Evolutionary conservation across 2,329 filamentous ascomycete species (phyloP), one percentile per base, ranked within the genome.

Genomic region (Xylariaceae sp.): DNA sequence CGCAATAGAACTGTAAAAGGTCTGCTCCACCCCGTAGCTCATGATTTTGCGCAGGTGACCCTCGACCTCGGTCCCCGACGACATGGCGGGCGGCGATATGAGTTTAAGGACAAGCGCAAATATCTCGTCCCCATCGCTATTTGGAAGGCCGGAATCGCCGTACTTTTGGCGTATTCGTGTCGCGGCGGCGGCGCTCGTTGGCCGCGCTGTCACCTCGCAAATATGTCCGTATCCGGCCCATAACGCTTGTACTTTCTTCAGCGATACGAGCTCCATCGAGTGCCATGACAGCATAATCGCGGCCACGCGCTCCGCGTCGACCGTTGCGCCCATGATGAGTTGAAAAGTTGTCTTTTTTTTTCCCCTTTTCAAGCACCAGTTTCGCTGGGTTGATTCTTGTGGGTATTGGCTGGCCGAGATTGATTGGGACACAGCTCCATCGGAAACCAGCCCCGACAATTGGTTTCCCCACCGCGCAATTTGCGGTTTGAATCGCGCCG

Each of bases 21-120:
- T 78, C 62, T 85, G 83, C 67, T 88, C 85, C 3, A 86, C 81
- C 45, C 83, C 75, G 60, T 88, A 88, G 64, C 82, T 86, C 31
- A 87, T 67, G 55, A 87, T 77, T 64, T 88, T 88, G 5, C 85
- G 77, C 0, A 81, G 62, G 59, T 87, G 84, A 0, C 84, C 82
- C 62, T 87, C 84, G 39, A 84, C 78, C 2, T 70, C 61, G n/a
- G 61, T 61, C 30, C 57, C 54, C 2, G 49, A 26, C 11, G 40
- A 46, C 9, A 47, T 53, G 3, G 48, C 56, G 0, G 81, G 80
- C 5, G 81, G 81, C 0, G 76, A 76, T 40, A 86, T 81, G 51
- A 83, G 73, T 63, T 87, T 87, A 5, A 87, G 67, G 8, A 87
- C 75, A 37, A 83, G 69, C 1, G 67, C 70, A 12, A 72, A 70